Evolutionary conservation across 306 rosid species (phyloP), one percentile per base, ranked within the genome.

Genomic region (Benincasa hispida): DNA sequence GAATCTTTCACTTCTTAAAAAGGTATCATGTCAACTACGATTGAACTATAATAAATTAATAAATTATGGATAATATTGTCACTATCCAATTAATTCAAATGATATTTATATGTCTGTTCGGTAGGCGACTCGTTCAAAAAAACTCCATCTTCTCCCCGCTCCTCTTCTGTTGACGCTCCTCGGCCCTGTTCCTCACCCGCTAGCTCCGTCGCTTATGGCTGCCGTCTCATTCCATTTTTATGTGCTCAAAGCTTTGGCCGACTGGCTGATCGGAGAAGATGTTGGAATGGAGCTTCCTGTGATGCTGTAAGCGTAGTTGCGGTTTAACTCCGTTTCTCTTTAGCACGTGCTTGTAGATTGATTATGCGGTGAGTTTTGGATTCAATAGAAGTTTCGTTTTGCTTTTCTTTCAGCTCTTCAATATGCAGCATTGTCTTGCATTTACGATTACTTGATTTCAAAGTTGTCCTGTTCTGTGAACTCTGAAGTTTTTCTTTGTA

Each of bases 381-480:
- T 63, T 69, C 51, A 14, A 15, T 47, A 35, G 37, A 69, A 42
- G 34, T 4, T 45, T 69, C 15, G 35, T 45, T 69, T 45, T 42
- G 8, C 11, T 41, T 69, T 72, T 10, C 53, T 15, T 48, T 48
- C 10, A 72, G 60, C 60, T 72, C 21, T 47, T 41, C 24, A 13
- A 48, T 15, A 4, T 72, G 9, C 42, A 12, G 17, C 76, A 50
- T 17, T 50, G 45, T 28, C 60, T 27, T 17, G 60, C 39, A 21
- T 72, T 72, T 72, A 35, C 60, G 45, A 48, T 72, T 72, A 18
- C 76, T 72, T 72, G 76, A 72, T 48, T 30, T 72, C 76, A 48
- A 50, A 27, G 59, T 48, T 72, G 27, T 28, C 60, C 76, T 72
- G 76, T 48, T 50, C 5, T 54, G 21, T 3, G 59, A 47, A 4